phyloP scores from a whole-genome alignment of 108 stramenopile species.

The Parmales sp. region DNA sequence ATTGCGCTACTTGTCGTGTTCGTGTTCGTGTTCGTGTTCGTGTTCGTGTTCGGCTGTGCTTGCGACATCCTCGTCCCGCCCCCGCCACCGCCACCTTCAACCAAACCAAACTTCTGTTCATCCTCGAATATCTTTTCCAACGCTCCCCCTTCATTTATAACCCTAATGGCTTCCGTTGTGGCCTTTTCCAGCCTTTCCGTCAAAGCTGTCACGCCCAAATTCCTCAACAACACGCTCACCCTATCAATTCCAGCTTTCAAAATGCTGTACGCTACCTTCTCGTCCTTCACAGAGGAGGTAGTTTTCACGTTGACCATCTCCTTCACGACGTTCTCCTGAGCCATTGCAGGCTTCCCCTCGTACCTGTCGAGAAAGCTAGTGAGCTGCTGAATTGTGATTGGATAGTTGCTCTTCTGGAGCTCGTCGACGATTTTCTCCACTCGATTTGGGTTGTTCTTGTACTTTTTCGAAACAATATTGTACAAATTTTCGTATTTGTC shows the following conservation, averaged over 20 bases:
- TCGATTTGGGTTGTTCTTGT: conserved; percentile 1
- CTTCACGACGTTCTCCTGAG: background rate
- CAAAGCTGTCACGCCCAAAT: background rate
- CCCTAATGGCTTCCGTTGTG: background rate
- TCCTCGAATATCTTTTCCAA: background rate
- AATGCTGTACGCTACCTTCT: background rate
- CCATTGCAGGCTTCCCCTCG: conserved; percentile 14
- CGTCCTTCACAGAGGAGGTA: background rate
- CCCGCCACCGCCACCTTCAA: background rate
- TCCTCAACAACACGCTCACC: background rate
- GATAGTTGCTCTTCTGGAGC: background rate
- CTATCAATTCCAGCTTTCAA: background rate
- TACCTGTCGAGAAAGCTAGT: background rate
- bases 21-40: background rate
- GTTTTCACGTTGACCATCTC: conserved; percentile 7
- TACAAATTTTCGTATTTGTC: background rate
- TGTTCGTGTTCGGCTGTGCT: too few relatives aligned
- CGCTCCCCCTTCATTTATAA: background rate
- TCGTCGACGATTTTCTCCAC: background rate
- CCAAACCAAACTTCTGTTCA: background rate
- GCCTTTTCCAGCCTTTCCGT: background rate
- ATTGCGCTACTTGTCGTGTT: background rate
- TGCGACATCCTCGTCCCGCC: too few relatives aligned
- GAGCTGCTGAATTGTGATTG: background rate
- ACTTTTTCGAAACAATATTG: background rate